Conservation (phyloP, 345 rosid species). For the Arabidopsis arenosa region DNA sequence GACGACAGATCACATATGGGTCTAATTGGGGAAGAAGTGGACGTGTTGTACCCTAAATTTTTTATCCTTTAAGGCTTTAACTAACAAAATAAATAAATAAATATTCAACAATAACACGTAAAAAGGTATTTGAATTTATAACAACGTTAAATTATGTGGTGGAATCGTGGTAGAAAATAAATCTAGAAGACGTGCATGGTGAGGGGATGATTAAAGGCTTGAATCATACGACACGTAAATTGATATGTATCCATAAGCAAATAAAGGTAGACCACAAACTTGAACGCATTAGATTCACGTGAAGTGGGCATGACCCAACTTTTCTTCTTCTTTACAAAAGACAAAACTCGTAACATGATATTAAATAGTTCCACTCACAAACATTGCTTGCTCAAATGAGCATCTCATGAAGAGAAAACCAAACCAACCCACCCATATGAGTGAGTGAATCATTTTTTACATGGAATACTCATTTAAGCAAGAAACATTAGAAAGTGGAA, state of each 20-base stretch:
- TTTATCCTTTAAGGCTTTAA: neutral
- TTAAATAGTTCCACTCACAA: slow-evolving; percentile 35
- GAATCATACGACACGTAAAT: slow-evolving; percentile 43
- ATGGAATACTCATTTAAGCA: slow-evolving; percentile 52
- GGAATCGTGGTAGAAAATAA: slow-evolving; percentile 17
- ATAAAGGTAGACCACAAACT: slow-evolving; percentile 34
- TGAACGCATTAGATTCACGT: slow-evolving; percentile 48
- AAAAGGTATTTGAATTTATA: neutral
- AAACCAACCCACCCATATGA: slow-evolving; percentile 5
- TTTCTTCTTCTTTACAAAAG: neutral
- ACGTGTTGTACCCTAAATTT: slow-evolving; percentile 30
- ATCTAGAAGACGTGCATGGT: slow-evolving; percentile 42
- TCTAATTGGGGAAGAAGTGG: slow-evolving; percentile 31
- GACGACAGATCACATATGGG: slow-evolving; percentile 39
- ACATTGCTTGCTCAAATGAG: slow-evolving; percentile 50
- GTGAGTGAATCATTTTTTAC: slow-evolving; percentile 24
- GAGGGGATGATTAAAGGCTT: slow-evolving; percentile 31
- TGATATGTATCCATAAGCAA: slow-evolving; percentile 21
- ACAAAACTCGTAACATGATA: slow-evolving; percentile 9
- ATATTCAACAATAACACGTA: neutral
- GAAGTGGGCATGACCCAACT: slow-evolving; percentile 30
- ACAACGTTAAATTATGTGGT: neutral
- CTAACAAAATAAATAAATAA: neutral
- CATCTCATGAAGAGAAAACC: slow-evolving; percentile 40
- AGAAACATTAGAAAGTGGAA: slow-evolving; percentile 43